phyloP scores from a whole-genome alignment of 768 basidiomycete species.

The Suillus tomentosus region DNA sequence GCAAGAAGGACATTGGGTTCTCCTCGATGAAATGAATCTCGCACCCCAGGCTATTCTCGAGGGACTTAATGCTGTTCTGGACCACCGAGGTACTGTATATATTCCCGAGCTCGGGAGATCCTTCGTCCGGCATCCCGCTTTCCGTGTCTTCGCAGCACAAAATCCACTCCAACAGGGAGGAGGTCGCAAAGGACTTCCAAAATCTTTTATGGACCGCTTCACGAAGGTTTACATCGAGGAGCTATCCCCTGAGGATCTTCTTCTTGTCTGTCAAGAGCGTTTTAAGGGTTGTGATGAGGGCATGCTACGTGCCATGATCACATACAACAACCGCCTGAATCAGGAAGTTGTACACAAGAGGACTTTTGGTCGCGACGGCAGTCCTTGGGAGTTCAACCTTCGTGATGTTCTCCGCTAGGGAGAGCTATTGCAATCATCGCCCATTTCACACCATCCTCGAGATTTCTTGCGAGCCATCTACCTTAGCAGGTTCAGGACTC shows the following conservation, averaged over 20 bases:
- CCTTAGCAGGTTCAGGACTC: constrained; percentile 80
- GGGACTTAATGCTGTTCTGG: constrained; percentile 93
- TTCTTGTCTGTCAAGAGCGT: constrained; percentile 73
- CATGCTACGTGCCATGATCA: constrained; percentile 72
- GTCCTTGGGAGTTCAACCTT: constrained; percentile 98
- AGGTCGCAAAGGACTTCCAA: constrained; percentile 95
- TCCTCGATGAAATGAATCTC: constrained; percentile 98
- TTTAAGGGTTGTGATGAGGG: constrained; percentile 61
- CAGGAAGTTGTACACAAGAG: constrained; percentile 64
- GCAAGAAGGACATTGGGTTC: constrained; percentile 96
- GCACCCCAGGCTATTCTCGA: constrained; percentile 96
- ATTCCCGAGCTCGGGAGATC: constrained; percentile 93
- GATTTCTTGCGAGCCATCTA: constrained; percentile 75
- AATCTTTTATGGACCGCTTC: constrained; percentile 96
- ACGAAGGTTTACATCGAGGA: constrained; percentile 96
- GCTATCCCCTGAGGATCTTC: constrained; percentile 73
- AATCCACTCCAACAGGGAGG: constrained; percentile 97
- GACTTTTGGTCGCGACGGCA: constrained; percentile 74
- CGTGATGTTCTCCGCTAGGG: constrained; percentile 94
- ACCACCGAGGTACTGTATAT: constrained; percentile 93
- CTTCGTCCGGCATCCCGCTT: constrained; percentile 87
- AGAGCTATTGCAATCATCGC: constrained; percentile 44
- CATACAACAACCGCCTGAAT: constrained; percentile 74
- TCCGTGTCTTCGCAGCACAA: constrained; percentile 97
- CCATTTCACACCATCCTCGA: constrained; percentile 47